Evolutionary conservation across 2,329 filamentous ascomycete species (phyloP).

Genomic region (Fusarium torulosum): DNA sequence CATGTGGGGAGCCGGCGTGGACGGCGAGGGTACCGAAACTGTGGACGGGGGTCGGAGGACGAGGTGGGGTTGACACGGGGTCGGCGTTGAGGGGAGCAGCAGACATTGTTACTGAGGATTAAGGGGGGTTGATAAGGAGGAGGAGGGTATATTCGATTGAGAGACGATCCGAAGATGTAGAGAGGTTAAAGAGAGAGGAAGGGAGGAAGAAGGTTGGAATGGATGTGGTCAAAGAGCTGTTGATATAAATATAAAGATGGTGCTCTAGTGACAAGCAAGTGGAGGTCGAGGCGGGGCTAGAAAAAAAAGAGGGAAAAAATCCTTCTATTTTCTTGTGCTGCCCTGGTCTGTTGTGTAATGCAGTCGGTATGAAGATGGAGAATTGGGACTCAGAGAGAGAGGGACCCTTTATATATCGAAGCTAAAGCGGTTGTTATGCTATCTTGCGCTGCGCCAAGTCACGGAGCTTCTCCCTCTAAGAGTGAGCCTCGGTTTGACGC

Average conservation of each 20-base stretch:
- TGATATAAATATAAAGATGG: slow-evolving; percentile 37
- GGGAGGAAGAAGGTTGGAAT: slow-evolving; percentile 9
- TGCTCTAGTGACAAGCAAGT: slow-evolving; percentile 24
- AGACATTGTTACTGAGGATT: slow-evolving; percentile 38
- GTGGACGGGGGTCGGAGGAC: slow-evolving; percentile 77
- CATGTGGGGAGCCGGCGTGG: slow-evolving; percentile 91
- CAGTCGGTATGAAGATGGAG: slow-evolving; percentile 6
- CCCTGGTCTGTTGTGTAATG: slow-evolving; percentile 21
- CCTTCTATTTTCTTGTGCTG: slow-evolving; percentile 16
- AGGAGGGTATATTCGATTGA: slow-evolving; percentile 3
- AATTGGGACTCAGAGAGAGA: neutral
- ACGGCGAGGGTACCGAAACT: slow-evolving; percentile 94
- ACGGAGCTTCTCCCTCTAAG: slow-evolving; percentile 6
- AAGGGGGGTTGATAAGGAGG: neutral
- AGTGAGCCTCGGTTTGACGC: slow-evolving; percentile 40
- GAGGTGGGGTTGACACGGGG: slow-evolving; percentile 78
- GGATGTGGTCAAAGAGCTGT: slow-evolving; percentile 27
- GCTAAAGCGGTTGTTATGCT: slow-evolving; percentile 34
- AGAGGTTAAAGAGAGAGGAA: neutral
- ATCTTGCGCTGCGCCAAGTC: slow-evolving; percentile 30
- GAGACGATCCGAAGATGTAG: neutral
- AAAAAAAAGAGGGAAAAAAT: slow-evolving; percentile 26
- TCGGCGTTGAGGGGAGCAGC: slow-evolving; percentile 53
- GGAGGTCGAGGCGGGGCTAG: slow-evolving; percentile 36
- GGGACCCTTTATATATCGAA: slow-evolving; percentile 43